Base-by-base conservation (phyloP, 805 yeast species). In the Tetrapisispora taiwanensis region DNA sequence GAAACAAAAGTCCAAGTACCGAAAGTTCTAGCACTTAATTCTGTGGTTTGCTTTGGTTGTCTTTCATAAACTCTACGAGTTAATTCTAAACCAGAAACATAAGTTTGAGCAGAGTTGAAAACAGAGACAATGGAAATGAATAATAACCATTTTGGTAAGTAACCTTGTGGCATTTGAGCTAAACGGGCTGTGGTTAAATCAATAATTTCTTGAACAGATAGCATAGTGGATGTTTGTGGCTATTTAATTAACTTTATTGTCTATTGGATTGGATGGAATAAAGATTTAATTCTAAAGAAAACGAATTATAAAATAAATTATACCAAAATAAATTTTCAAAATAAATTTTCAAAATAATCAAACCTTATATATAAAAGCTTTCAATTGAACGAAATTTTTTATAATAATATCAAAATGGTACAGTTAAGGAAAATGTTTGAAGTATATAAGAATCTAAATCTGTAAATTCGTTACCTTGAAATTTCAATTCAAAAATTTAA, bases 1-100 rank as follows among this genome's bases (percentile, higher is more conserved):
- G 95, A 80, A 53, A 89, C 73, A 33, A 89, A 70, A 0, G 98
- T 92, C 98, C 98, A 92, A 0, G 98, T 92, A 30, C 98, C 98
- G 63, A 92, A 92, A 0, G 98, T 90, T 56, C 98, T 76, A n/a
- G 96, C 95, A 53, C 92, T 79, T 52, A 92, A 70, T 13, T 68
- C 63, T 1, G 79, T 76, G 22, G 81, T 82, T 60, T 83, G 75
- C 7, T 59, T 51, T 14, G 89, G 87, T 38, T 74, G 65, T 42
- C 65, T 71, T 30, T 75, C 81, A 60, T 92, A 92, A 7, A 92
- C 97, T 51, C 79, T 73, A 52, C 83, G 78, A 2, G 96, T 84
- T 43, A 92, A 72, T 26, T 73, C 70, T 26, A 83, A 71, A 37
- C 88, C 92, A 30, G 86, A 76, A 38, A 76, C 62, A 65, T 89